Evolutionary conservation across 257 asterid species (phyloP).

Genomic region (Solanum dulcamara): DNA sequence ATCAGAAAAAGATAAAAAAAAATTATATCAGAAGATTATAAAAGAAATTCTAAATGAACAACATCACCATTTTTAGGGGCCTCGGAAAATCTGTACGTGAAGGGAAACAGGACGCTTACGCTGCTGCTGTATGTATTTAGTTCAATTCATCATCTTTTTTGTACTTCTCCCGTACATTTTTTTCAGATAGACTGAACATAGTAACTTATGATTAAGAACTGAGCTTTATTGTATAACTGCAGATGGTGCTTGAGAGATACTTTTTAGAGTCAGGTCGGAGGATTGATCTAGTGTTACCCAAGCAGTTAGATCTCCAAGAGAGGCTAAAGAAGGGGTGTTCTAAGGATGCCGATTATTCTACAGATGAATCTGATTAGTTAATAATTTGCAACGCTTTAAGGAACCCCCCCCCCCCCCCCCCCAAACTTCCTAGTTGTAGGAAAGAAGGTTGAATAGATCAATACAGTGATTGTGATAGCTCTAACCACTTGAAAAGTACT

Average conservation of each 20-base stretch:
- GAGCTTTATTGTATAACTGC: neutral
- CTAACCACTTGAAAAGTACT: neutral
- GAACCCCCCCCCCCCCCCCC: neutral
- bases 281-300: slow-evolving; percentile 67
- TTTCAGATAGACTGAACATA: neutral
- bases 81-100: slow-evolving; percentile 42
- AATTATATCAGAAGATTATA: neutral
- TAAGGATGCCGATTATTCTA: slow-evolving; percentile 39
- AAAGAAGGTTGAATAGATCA: neutral
- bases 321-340: slow-evolving; percentile 42
- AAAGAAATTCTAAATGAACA: neutral
- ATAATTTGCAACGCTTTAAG: neutral
- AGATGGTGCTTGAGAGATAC: slow-evolving; percentile 84
- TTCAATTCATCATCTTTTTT: neutral
- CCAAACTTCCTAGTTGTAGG: neutral
- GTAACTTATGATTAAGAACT: neutral
- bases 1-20: neutral
- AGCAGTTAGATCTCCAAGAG: slow-evolving; percentile 53
- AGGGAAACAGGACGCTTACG: slow-evolving; percentile 67
- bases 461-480: neutral
- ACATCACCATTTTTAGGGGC: slow-evolving; percentile 34
- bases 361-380: slow-evolving; percentile 6
- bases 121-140: slow-evolving; percentile 54
- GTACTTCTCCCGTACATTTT: neutral
- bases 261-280: slow-evolving; percentile 47